Conservation (phyloP, 1,284 basidiomycete species). For the Puccinia triticina region DNA sequence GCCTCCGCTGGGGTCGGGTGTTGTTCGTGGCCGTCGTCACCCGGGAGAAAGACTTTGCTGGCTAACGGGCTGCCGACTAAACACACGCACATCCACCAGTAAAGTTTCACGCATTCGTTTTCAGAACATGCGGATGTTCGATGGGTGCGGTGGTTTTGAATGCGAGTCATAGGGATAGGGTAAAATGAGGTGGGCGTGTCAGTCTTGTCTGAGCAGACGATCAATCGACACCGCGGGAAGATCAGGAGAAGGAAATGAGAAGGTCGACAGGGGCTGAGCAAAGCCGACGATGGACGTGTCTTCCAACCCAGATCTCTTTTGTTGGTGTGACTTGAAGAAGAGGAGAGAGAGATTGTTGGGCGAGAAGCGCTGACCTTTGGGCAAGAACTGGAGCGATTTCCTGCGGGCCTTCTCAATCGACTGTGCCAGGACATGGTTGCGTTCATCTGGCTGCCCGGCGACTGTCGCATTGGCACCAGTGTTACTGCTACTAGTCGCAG, state of each 20-base stretch:
- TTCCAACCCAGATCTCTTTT: no score
- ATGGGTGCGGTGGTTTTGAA: neutral
- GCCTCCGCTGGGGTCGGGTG: no score
- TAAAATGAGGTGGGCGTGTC: neutral
- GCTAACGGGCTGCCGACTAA: conserved; percentile 34
- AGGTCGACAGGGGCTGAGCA: no score
- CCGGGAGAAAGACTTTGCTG: conserved; percentile 7
- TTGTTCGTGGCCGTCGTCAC: neutral
- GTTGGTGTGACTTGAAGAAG: neutral
- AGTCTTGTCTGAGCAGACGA: no score
- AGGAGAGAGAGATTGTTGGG: neutral
- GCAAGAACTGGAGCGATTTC: conserved; percentile 47
- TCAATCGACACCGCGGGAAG: no score
- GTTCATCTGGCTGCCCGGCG: neutral
- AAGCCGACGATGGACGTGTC: no score
- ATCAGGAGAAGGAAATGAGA: no score
- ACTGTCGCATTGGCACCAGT: neutral
- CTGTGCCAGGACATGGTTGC: neutral
- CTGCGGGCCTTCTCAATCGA: conserved; percentile 42
- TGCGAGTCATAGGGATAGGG: neutral
- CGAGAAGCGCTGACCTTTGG: conserved; percentile 31
- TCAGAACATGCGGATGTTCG: no score
- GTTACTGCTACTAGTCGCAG: neutral
- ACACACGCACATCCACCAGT: neutral
- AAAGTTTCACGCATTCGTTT: neutral